Evolutionary conservation across 2,329 filamentous ascomycete genomes (phyloP), one percentile per base, ranked within the genome.

Genomic region (Aureobasidium sp.): DNA sequence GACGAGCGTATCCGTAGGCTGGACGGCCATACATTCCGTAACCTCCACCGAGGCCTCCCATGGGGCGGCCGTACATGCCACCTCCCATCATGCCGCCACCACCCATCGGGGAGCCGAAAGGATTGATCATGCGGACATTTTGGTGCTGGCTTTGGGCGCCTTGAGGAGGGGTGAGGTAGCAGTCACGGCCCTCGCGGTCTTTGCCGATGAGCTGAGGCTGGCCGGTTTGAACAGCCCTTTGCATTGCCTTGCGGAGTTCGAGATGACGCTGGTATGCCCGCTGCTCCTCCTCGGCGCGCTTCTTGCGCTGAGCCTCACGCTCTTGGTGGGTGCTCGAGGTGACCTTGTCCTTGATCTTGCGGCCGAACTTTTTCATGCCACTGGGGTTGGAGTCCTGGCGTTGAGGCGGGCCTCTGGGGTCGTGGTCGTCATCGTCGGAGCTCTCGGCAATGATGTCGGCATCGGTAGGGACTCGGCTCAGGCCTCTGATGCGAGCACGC

Each of bases 291-390:
- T 78, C 74, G 1, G 75, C 81, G 27, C 81, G 76, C 33, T 71
- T 68, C 2, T 65, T 65, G 4, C 83, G 76, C 27, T 76, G 73
- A 6, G 69, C 67, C 55, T 77, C 77, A 25, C 83, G 79, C 66
- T 85, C 72, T 25, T 78, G 72, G 68, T 85, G 82, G 4, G 82
- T 84, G 4, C 77, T 79, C 17, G 75, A 73, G 0, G 83, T 86
- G 17, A 85, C 65, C 64, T 79, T 81, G 69, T 85, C 82, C 67
- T 85, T 85, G 64, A 86, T 71, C 57, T 78, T 80, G 60, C 82
- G 77, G 1, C 81, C 81, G 23, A 84, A 75, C 62, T 66, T 62
- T 35, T 69, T 66, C 60, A 67, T 63, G 15, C 71, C 71, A 9
- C 69, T 73, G 42, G 55, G 67, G 63, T 60, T 68, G 65, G 13